These are phyloP conservation scores for Pelomyxa schiedti DNA, from an alignment of 78 protist species.

Conservation along the genomic window DNA sequence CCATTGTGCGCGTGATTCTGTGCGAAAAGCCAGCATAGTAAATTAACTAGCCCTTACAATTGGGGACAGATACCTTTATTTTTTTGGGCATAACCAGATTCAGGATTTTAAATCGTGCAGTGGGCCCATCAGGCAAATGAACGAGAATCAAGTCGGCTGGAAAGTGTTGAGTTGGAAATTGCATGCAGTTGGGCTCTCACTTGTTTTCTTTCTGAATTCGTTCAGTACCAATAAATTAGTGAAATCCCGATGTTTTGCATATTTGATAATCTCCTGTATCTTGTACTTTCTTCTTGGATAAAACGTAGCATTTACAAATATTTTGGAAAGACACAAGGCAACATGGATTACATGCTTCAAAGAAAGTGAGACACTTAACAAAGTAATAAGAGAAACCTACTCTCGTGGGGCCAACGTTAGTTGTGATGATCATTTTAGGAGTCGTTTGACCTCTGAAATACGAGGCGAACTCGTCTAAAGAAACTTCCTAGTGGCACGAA, in stretches of 20 bases:
- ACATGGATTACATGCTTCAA: background rate
- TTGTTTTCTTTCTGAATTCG: conserved; percentile 47
- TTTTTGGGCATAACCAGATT: conserved; percentile 29
- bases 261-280: conserved; percentile 65
- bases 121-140: conserved; percentile 96
- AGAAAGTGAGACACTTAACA: background rate
- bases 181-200: background rate
- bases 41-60: conserved; percentile 22
- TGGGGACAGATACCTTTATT: conserved; percentile 36
- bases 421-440: conserved; percentile 42
- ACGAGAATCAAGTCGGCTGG: conserved; percentile 50
- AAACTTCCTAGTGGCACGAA: conserved; percentile 35
- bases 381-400: background rate
- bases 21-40: background rate
- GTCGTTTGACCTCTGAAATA: conserved; percentile 34
- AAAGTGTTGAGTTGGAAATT: background rate
- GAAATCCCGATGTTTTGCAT: conserved; percentile 59
- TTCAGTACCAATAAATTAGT: conserved; percentile 85
- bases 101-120: conserved; percentile 77
- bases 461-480: conserved; percentile 45
- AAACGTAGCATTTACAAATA: conserved; percentile 6
- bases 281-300: conserved; percentile 32
- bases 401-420: conserved; percentile 20
- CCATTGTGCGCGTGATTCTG: conserved; percentile 18
- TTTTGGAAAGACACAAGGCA: conserved; percentile 6